Evolutionary conservation across 352 stramenopile species (phyloP), one percentile per base, ranked within the genome.

Genomic region (Phytophthora tubulina): DNA sequence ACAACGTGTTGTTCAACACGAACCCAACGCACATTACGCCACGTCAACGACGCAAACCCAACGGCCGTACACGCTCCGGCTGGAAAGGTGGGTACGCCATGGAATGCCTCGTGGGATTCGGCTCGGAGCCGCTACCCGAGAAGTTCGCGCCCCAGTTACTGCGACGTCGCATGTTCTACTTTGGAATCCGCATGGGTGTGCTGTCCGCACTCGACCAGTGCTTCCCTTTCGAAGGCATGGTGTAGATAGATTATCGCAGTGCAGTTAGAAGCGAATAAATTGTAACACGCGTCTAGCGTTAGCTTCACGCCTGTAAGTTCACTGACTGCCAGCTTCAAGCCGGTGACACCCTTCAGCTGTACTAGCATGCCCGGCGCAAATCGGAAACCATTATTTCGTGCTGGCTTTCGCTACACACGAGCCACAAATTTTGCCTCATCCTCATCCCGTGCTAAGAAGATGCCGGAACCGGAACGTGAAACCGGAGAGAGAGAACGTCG

Each of bases 1-100:
- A 61, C 54, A 80, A 78, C 53, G 70, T 74, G 44, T 36, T 85
- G 46, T 85, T 82, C 63, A 84, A 83, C 46, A 61, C 73, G 32
- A 75, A 80, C 8, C 78, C 81, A 36, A 82, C 74, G 8, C 76
- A 89, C 65, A 73, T 91, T 60, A 84, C 83, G 42, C 81, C 81
- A 2, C 77, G 79, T 6, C 83, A 85, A 30, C 51, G 53, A 41
- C 73, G 73, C 35, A 55, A 70, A 5, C 17, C 63, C 27, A 70
- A 76, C 48, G 67, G 65, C 21, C 44, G 56, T 6, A 62, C 56
- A 13, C 58, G 30, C 4, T 68, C 61, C 1, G 56, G 42, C 10
- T 63, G 50, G 49, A 76, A 76, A 67, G 60, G 68, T 30, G 48
- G 42, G 8, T 72, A 64, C 11, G 68, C 66, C 13, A 75, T 76